A percentile compares a stretch with the other conserved stretches of the same genome.
phyloP scores from a whole-genome alignment of 1,284 basidiomycete genomes.

The Papiliotrema laurentii region DNA sequence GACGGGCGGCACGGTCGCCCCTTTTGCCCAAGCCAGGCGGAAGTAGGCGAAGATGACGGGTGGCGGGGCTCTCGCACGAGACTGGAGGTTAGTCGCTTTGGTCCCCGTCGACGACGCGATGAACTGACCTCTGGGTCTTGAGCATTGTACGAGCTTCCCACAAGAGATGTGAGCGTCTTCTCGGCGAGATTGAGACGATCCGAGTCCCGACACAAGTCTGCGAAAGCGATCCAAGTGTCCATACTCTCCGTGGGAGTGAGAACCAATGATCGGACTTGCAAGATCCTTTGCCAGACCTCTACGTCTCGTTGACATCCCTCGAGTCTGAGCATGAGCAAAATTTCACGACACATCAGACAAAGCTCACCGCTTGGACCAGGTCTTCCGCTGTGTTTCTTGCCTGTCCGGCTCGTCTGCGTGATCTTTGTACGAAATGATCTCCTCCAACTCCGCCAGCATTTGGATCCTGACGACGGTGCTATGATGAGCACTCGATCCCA shows the following conservation, averaged over 20 bases:
- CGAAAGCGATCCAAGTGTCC: conserved; percentile 95
- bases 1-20: no score
- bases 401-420: conserved; percentile 89
- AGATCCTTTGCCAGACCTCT: conserved; percentile 97
- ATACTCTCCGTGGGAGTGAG: conserved; percentile 91
- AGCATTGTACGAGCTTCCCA: conserved; percentile 56
- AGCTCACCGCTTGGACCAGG: conserved; percentile 85
- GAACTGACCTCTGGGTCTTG: conserved; percentile 31
- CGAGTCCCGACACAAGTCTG: conserved; percentile 79
- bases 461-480: conserved; percentile 96
- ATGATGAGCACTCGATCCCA: conserved; percentile 13
- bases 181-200: conserved; percentile 86
- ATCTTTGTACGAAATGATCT: conserved; percentile 95
- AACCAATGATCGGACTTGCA: conserved; percentile 93
- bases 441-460: conserved; percentile 97
- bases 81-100: conserved; percentile 43
- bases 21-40: conserved; percentile 94
- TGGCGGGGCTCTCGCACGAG: conserved; percentile 73
- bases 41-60: conserved; percentile 96
- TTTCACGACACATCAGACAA: neutral
- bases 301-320: conserved; percentile 98
- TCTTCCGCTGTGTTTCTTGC: conserved; percentile 77
- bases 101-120: neutral
- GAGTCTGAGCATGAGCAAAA: conserved; percentile 54
- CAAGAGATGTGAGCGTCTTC: conserved; percentile 91